A percentile compares a stretch with the other conserved stretches of the same genome.
These are phyloP conservation scores for Parachaetomium inaequale DNA, from an alignment of 495 filamentous ascomycete genomes.

Conservation along the genomic window DNA sequence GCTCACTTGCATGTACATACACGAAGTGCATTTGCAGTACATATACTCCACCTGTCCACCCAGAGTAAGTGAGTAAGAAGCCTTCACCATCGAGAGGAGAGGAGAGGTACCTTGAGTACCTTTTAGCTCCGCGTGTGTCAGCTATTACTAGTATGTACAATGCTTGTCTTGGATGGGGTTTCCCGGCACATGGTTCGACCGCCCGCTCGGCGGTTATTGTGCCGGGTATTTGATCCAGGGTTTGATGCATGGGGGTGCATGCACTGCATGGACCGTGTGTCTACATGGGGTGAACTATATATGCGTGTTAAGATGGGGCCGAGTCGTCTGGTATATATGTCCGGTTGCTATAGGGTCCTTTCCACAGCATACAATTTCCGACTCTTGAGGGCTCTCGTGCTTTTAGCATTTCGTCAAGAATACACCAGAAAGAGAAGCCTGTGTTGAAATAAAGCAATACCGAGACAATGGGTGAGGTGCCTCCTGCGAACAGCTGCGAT, in stretches of 20 bases:
- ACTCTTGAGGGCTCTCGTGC: too few relatives aligned
- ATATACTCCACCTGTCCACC: too few relatives aligned
- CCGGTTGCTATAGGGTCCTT: too few relatives aligned
- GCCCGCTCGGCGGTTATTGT: background rate
- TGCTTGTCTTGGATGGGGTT: too few relatives aligned
- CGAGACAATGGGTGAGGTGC: constrained; percentile 2
- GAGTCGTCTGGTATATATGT: background rate
- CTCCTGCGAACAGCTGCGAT: background rate
- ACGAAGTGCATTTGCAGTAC: too few relatives aligned
- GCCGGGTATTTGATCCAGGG: background rate
- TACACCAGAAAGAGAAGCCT: background rate
- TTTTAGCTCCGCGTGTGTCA: background rate
- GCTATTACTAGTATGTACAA: background rate
- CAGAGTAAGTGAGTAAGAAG: too few relatives aligned
- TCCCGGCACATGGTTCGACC: background rate
- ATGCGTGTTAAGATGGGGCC: background rate
- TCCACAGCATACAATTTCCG: too few relatives aligned
- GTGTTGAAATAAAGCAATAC: background rate
- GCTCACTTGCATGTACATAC: too few relatives aligned
- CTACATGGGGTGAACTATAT: background rate
- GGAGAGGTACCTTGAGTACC: too few relatives aligned
- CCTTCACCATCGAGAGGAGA: too few relatives aligned
- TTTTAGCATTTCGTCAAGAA: too few relatives aligned
- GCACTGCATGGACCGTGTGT: background rate
- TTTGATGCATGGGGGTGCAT: background rate